phyloP scores from a whole-genome alignment of 768 basidiomycete genomes.

The Arthromyces matolae region DNA sequence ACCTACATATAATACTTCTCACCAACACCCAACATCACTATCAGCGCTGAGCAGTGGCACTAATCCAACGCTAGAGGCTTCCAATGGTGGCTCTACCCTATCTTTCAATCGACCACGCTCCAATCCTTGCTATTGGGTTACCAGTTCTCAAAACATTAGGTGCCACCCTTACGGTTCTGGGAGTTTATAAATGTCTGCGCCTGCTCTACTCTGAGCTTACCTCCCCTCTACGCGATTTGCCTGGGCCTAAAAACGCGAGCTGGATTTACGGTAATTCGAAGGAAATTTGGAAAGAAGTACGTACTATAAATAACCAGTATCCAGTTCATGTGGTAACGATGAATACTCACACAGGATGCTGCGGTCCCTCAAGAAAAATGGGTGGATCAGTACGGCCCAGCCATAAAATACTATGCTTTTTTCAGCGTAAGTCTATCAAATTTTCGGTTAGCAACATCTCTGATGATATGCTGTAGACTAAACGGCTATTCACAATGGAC shows the following conservation, averaged over 20 bases:
- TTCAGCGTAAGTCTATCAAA: too few species aligned
- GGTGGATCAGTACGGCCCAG: constrained; percentile 29
- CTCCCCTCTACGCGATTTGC: constrained; percentile 45
- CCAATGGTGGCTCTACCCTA: too few species aligned
- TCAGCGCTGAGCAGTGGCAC: too few species aligned
- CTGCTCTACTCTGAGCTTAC: constrained; percentile 31
- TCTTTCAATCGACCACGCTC: too few species aligned
- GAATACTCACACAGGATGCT: too few species aligned
- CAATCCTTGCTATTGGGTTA: too few species aligned
- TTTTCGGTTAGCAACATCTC: too few species aligned
- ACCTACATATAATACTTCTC: too few species aligned
- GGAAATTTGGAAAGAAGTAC: constrained; percentile 13
- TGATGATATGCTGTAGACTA: too few species aligned
- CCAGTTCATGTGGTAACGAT: neutral
- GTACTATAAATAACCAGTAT: too few species aligned
- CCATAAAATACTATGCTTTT: constrained; percentile 20
- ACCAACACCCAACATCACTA: too few species aligned
- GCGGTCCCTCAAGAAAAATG: constrained; percentile 19
- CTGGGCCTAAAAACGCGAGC: constrained; percentile 45
- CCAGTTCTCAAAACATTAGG: constrained; percentile 9
- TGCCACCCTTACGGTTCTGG: constrained; percentile 22
- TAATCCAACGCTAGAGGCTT: too few species aligned
- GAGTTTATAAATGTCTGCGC: constrained; percentile 29
- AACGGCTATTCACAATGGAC: constrained; percentile 8
- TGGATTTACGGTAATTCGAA: constrained; percentile 46